Percentiles rank a stretch among this genome's conserved stretches.
phyloP scores from a whole-genome alignment of 108 stramenopile species.

The Hondaea fermentalgiana region DNA sequence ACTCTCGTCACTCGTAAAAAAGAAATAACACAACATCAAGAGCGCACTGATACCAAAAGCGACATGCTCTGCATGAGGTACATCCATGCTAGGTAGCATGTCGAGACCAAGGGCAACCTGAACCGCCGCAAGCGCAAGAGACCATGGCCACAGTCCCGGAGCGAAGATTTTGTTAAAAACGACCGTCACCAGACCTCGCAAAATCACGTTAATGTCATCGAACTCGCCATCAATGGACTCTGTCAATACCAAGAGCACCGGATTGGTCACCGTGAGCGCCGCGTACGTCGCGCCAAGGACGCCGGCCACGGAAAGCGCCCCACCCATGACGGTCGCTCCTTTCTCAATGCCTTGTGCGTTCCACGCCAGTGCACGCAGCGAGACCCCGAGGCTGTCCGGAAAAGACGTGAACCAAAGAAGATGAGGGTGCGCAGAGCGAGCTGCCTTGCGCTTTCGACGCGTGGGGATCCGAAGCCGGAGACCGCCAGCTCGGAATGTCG shows the following conservation, averaged over 20 bases:
- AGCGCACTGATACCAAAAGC: background rate
- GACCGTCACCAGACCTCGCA: background rate
- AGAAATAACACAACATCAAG: background rate
- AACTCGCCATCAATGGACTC: background rate
- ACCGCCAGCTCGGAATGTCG: too few species aligned
- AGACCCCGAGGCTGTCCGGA: too few species aligned
- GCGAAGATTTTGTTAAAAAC: background rate
- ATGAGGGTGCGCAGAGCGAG: too few species aligned
- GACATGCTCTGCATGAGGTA: background rate
- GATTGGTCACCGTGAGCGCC: background rate
- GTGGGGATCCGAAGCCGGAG: too few species aligned
- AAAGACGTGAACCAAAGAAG: too few species aligned
- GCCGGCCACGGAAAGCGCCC: background rate
- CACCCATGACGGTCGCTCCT: background rate
- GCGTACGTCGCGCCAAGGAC: background rate
- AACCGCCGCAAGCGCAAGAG: background rate
- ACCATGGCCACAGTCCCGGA: background rate
- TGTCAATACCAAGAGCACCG: background rate
- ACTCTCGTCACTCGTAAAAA: too few species aligned
- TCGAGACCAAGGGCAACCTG: background rate
- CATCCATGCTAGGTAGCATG: too few species aligned
- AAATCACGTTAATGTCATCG: background rate
- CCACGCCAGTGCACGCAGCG: too few species aligned
- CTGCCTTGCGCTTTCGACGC: too few species aligned
- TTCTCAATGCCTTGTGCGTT: too few species aligned